Conservation (phyloP, 192 early-diverging fungal genomes). For the Backusella circina region DNA sequence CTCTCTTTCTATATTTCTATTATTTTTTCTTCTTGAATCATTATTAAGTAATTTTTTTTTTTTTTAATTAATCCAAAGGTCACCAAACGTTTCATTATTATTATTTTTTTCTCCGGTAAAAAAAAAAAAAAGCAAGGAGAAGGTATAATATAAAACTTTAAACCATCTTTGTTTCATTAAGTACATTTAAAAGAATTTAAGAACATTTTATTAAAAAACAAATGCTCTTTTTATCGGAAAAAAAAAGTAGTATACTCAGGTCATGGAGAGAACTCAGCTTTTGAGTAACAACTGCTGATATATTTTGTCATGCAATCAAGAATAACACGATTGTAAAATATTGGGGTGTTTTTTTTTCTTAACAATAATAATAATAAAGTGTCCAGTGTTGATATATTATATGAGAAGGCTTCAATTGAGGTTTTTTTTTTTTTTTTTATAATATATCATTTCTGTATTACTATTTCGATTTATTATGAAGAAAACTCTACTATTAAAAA, state of each 20-base stretch:
- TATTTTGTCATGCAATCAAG: not conserved
- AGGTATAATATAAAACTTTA: not conserved
- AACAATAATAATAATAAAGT: too few species aligned
- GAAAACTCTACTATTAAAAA: not conserved
- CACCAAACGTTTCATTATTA: not conserved
- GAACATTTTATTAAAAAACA: too few species aligned
- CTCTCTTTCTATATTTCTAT: not conserved
- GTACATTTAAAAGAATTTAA: not conserved
- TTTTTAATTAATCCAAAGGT: not conserved
- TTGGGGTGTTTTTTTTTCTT: not conserved
- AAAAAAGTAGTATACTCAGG: not conserved
- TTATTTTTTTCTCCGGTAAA: not conserved
- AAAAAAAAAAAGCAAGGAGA: not conserved
- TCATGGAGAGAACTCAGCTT: not conserved
- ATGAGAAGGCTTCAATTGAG: not conserved
- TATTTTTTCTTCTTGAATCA: too few species aligned
- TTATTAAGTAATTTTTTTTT: not conserved
- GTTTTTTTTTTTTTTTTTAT: too few species aligned
- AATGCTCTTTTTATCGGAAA: not conserved
- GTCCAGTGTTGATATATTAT: too few species aligned
- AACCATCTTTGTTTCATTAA: not conserved
- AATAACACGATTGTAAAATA: not conserved
- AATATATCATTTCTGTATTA: not conserved
- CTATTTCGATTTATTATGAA: not conserved
- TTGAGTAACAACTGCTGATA: not conserved